A percentile compares a stretch with the other conserved stretches of the same genome.
Evolutionary conservation across 108 stramenopile genomes (phyloP).

Genomic region (Aureococcus anophagefferens): DNA sequence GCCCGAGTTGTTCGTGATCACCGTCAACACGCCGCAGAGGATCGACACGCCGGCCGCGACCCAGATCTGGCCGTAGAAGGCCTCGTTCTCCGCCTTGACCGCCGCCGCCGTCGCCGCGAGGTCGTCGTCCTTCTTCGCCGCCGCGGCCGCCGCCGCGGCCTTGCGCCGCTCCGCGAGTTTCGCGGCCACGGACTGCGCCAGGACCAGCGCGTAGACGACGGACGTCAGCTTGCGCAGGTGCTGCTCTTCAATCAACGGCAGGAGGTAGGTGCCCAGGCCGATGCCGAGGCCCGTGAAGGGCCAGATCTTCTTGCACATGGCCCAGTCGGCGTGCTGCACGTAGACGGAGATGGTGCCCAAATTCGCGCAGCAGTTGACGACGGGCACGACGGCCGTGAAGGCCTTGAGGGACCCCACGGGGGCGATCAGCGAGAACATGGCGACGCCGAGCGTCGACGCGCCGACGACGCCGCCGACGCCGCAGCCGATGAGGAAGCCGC

Average conservation of each 20-base stretch:
- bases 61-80: neutral
- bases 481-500: neutral
- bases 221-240: neutral
- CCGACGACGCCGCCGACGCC: neutral
- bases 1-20: neutral
- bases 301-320: neutral
- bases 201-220: neutral
- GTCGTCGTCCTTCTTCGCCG: neutral
- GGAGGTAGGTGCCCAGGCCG: neutral
- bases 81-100: neutral
- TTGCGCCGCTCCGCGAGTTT: neutral
- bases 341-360: neutral
- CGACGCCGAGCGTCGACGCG: neutral
- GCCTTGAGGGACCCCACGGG: neutral
- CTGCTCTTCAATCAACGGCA: neutral
- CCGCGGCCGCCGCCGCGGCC: neutral
- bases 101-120: neutral
- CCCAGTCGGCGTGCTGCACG: neutral
- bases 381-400: neutral
- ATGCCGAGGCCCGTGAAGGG: neutral
- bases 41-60: neutral
- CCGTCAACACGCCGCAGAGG: neutral
- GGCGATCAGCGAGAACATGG: neutral
- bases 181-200: neutral
- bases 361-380: neutral